Evolutionary conservation across 345 rosid genomes (phyloP).

Genomic region (Rubroshorea leprosula): DNA sequence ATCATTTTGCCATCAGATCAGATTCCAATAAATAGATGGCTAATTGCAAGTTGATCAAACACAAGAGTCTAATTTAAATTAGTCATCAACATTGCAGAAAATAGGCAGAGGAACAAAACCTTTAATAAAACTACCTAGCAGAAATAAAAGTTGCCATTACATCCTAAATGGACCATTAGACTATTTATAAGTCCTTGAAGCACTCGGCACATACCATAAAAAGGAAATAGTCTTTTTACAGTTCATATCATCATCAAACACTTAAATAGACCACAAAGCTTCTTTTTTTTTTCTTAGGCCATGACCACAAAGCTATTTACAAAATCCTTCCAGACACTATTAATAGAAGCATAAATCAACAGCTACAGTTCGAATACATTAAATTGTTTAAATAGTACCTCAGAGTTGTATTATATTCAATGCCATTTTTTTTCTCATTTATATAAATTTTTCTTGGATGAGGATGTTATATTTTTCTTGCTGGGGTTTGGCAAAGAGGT

Average conservation of each 20-base stretch:
- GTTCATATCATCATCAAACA: neutral
- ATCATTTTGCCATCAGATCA: neutral
- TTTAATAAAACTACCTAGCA: neutral
- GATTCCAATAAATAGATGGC: neutral
- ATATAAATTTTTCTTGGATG: neutral
- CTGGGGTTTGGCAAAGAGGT: too few relatives aligned
- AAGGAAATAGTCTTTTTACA: neutral
- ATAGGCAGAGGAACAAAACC: neutral
- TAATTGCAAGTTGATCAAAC: neutral
- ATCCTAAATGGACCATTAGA: neutral
- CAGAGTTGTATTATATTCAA: neutral
- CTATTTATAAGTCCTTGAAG: neutral
- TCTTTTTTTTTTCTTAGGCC: too few relatives aligned
- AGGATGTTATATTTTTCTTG: neutral
- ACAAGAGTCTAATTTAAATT: neutral
- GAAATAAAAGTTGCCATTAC: neutral
- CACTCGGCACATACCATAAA: too few relatives aligned
- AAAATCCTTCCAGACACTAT: neutral
- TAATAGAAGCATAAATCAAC: conserved; percentile 1
- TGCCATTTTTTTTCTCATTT: neutral
- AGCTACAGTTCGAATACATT: neutral
- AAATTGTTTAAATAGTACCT: neutral
- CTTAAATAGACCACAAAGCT: neutral
- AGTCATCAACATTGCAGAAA: neutral
- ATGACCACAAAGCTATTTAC: too few relatives aligned